Evolutionary conservation across 1,284 basidiomycete species (phyloP).

Genomic region (Taiwanofungus camphoratus): DNA sequence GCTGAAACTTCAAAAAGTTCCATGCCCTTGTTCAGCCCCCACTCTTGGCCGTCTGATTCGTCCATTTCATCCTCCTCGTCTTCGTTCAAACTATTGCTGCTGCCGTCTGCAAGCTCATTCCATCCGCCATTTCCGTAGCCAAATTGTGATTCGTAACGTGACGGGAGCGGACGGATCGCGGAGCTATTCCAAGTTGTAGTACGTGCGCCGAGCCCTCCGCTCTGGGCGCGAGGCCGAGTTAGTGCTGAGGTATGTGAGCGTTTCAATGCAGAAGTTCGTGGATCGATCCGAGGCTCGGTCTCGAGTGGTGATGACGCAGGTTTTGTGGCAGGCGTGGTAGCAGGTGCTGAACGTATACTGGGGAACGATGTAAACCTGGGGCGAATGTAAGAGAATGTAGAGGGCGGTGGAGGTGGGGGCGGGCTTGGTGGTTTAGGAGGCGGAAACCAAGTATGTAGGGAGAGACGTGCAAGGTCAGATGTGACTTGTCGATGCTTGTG

Average conservation of each 20-base stretch:
- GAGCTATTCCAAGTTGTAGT: slow-evolving; percentile 25
- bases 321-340: slow-evolving; percentile 19
- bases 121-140: slow-evolving; percentile 41
- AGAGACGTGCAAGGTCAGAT: slow-evolving; percentile 72
- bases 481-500: slow-evolving; percentile 66
- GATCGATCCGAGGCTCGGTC: slow-evolving; percentile 22
- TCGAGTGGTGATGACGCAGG: slow-evolving; percentile 21
- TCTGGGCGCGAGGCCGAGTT: slow-evolving; percentile 28
- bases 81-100: slow-evolving; percentile 61
- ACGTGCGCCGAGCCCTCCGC: slow-evolving; percentile 26
- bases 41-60: slow-evolving; percentile 56
- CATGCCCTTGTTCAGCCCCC: slow-evolving; percentile 76
- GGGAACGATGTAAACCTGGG: slow-evolving; percentile 81
- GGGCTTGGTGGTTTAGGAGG: slow-evolving; percentile 64
- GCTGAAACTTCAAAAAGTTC: slow-evolving; percentile 82
- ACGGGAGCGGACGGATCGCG: slow-evolving; percentile 25
- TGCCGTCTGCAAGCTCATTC: slow-evolving; percentile 51
- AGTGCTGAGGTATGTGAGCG: slow-evolving; percentile 28
- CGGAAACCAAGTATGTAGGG: slow-evolving; percentile 81
- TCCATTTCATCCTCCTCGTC: slow-evolving; percentile 51
- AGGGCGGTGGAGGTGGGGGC: slow-evolving; percentile 52
- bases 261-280: slow-evolving; percentile 25
- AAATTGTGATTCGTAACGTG: slow-evolving; percentile 52
- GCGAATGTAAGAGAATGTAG: slow-evolving; percentile 78
- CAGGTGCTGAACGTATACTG: slow-evolving; percentile 49